Base-by-base conservation (phyloP, 225 moss, liverwort and hornwort species). In the Rhytidiadelphus loreus region DNA sequence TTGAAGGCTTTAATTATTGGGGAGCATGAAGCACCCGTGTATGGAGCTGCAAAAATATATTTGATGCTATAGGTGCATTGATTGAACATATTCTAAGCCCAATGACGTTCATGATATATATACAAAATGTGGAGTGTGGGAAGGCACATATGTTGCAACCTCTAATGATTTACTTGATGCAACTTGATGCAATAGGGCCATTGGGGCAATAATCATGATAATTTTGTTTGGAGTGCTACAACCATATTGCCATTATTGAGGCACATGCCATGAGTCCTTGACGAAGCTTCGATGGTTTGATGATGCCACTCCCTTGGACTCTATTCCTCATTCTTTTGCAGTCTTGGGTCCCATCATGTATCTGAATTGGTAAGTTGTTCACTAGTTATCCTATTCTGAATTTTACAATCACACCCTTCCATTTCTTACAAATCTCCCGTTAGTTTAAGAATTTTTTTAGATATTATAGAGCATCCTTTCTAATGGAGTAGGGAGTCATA, bases 11-110 rank as follows among this genome's bases (percentile, higher is more conserved):
- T 0, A 0, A 35, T 23, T 25, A 5, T 16, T 2, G 2, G 4
- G 2, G 23, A 55, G 2, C 2, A 25, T 14, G 0, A 0, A 55
- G 1, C 0, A 1, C 1, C 13, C 0, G 0, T 35, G 2, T 14
- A 23, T 53, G 0, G 4, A 77, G 8, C 0, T 53, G 1, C 5
- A 14, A 76, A 53, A 35, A 14, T 0, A 76, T 2, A 53, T 35
- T n/a, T 53, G 53, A 76, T 46, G 17, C 16, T 1, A 44, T 16
- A 2, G 25, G 6, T 11, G 7, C 12, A 74, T 48, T 48, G 6
- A 30, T 0, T 19, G 1, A 2, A 30, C 0, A 1, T 4, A 30
- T 7, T 2, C 2, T 48, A 2, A 53, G 2, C 0, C 9, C 15
- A 37, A 35, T 53, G 15, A 15, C 0, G 0, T 53, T 3, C 1